These are phyloP conservation scores for Dictyostelium capitatum DNA, from an alignment of 78 protist species.

Conservation along the genomic window DNA sequence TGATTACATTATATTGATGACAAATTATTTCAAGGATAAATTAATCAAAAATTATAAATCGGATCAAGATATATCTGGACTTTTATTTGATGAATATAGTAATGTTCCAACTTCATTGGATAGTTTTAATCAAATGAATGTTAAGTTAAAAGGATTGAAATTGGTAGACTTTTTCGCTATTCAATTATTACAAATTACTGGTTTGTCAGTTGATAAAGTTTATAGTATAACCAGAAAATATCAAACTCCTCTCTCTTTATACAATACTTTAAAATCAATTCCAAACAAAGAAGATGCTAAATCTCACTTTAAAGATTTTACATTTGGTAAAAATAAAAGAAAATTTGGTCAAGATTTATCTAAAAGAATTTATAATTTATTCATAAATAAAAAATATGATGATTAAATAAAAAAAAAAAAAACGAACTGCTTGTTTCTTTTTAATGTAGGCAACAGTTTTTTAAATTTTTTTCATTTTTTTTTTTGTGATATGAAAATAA, in stretches of 20 bases:
- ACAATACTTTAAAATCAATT: not conserved
- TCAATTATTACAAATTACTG: slow-evolving; percentile 48
- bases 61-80: not conserved
- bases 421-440: no score
- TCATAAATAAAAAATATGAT: slow-evolving; percentile 2
- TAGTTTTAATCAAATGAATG: slow-evolving; percentile 17
- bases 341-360: slow-evolving; percentile 4
- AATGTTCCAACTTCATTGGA: not conserved
- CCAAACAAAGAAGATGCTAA: not conserved
- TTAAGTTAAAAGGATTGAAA: slow-evolving; percentile 35
- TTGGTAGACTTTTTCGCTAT: slow-evolving; percentile 52
- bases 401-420: not conserved
- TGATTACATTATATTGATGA: not conserved
- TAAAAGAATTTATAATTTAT: not conserved
- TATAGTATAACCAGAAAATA: not conserved
- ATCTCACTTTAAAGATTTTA: slow-evolving; percentile 11
- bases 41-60: not conserved
- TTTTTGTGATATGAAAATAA: no score
- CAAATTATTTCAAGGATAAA: not conserved
- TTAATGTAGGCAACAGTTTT: no score
- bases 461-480: no score
- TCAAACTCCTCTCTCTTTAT: slow-evolving; percentile 32
- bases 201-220: slow-evolving; percentile 38
- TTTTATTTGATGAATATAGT: not conserved
- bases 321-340: slow-evolving; percentile 20